These are phyloP conservation scores for Yarrowia porcina DNA, from an alignment of 805 yeast genomes.

Conservation along the genomic window DNA sequence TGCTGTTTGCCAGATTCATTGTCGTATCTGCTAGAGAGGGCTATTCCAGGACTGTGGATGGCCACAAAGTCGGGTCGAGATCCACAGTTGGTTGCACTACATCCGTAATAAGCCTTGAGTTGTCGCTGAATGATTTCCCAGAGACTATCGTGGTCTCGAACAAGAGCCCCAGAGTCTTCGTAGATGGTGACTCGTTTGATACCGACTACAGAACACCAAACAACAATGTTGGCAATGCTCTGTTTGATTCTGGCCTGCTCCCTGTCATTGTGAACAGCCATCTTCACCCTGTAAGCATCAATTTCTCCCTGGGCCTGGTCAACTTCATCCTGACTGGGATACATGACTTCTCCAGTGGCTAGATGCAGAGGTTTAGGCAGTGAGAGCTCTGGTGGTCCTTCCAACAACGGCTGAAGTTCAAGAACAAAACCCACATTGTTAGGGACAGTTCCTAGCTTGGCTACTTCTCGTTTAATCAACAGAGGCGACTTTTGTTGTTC, in stretches of 20 bases:
- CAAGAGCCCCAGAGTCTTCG: conserved; percentile 21
- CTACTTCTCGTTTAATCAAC: conserved; percentile 3
- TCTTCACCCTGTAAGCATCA: conserved; percentile 1
- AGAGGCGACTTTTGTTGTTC: conserved; percentile 8
- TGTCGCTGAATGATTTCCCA: conserved; percentile 14
- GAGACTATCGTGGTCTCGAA: conserved; percentile 7
- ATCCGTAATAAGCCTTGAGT: conserved; percentile 14
- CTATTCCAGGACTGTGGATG: conserved; percentile 2
- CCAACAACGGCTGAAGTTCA: conserved; percentile 2
- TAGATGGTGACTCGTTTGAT: conserved; percentile 21
- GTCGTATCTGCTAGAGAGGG: background rate
- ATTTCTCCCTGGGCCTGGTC: conserved; percentile 11
- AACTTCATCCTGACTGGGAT: conserved; percentile 20
- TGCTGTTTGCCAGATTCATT: background rate
- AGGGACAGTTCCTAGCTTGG: conserved; percentile 7
- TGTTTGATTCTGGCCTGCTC: conserved; percentile 20
- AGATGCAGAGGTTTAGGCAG: background rate
- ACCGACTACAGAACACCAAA: conserved; percentile 23
- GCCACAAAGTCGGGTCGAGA: conserved; percentile 5
- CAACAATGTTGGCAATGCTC: conserved; percentile 25
- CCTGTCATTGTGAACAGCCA: conserved; percentile 23
- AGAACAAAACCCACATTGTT: conserved; percentile 8
- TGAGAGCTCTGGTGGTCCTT: conserved; percentile 1
- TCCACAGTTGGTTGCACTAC: conserved; percentile 6
- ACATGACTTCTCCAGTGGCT: conserved; percentile 24